Conservation (phyloP, 106 monocot species). For the Dendrobium catenatum region DNA sequence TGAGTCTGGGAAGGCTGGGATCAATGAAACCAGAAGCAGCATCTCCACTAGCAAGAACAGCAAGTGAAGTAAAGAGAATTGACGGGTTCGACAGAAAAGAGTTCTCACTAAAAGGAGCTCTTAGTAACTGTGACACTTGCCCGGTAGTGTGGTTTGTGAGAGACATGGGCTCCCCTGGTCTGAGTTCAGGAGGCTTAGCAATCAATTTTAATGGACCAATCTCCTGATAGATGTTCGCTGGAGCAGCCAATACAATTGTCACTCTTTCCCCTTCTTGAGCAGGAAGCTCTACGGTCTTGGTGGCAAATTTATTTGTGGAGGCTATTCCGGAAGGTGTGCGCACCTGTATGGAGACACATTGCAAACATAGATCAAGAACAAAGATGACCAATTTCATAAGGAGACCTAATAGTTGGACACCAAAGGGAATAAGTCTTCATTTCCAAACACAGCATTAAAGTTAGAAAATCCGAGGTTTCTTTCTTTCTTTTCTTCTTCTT, state of each 20-base stretch:
- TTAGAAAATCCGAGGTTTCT: background rate
- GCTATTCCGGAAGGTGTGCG: conserved; percentile 76
- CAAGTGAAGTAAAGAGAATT: conserved; percentile 59
- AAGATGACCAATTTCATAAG: background rate
- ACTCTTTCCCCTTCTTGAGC: conserved; percentile 98
- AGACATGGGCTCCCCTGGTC: conserved; percentile 75
- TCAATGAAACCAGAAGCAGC: conserved; percentile 71
- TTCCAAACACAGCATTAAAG: background rate
- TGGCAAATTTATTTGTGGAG: conserved; percentile 77
- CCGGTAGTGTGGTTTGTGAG: conserved; percentile 77
- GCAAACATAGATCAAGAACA: background rate
- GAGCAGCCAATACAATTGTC: conserved; percentile 65
- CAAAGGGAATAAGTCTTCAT: background rate
- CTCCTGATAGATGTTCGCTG: conserved; percentile 50
- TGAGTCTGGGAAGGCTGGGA: conserved; percentile 51
- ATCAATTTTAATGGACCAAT: conserved; percentile 64
- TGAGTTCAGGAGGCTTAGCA: conserved; percentile 46
- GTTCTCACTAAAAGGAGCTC: conserved; percentile 47
- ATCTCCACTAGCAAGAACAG: conserved; percentile 78
- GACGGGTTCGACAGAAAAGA: conserved; percentile 52
- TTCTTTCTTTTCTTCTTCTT: background rate
- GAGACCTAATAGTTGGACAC: background rate
- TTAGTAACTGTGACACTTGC: conserved; percentile 61
- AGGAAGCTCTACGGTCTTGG: conserved; percentile 81
- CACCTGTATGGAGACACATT: conserved; percentile 32